Conservation (phyloP, 2,329 filamentous ascomycete genomes). For the Colletotrichum acutatum region DNA sequence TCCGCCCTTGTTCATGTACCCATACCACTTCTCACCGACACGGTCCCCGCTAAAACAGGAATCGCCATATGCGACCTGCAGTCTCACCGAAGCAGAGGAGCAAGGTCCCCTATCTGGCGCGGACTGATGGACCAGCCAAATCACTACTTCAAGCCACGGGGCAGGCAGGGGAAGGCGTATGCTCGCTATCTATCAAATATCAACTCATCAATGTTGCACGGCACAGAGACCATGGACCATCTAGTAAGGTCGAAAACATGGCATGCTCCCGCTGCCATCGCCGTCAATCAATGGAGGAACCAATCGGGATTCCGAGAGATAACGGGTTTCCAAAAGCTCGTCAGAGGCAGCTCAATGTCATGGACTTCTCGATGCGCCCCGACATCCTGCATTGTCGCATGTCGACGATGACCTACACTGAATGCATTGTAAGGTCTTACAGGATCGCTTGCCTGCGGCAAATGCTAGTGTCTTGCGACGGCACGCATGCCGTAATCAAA, state of each 20-base stretch:
- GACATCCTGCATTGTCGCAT: slow-evolving; percentile 6
- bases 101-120: slow-evolving; percentile 19
- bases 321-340: neutral
- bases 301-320: neutral
- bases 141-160: slow-evolving; percentile 23
- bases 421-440: slow-evolving; percentile 8
- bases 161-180: neutral
- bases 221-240: neutral
- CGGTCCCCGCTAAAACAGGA: neutral
- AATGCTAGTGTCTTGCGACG: slow-evolving; percentile 14
- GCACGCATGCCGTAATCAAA: slow-evolving; percentile 1
- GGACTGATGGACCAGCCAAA: slow-evolving; percentile 26
- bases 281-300: neutral
- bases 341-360: neutral
- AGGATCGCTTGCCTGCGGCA: slow-evolving; percentile 2
- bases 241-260: neutral
- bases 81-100: slow-evolving; percentile 26
- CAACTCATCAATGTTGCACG: neutral
- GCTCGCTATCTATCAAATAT: slow-evolving; percentile 24
- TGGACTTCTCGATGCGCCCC: neutral
- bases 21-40: slow-evolving; percentile 9
- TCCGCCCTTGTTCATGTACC: slow-evolving; percentile 7
- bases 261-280: neutral
- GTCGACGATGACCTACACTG: neutral
- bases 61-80: slow-evolving; percentile 14